Base-by-base conservation (phyloP, 1,284 basidiomycete species). In the Ustilago hordei region DNA sequence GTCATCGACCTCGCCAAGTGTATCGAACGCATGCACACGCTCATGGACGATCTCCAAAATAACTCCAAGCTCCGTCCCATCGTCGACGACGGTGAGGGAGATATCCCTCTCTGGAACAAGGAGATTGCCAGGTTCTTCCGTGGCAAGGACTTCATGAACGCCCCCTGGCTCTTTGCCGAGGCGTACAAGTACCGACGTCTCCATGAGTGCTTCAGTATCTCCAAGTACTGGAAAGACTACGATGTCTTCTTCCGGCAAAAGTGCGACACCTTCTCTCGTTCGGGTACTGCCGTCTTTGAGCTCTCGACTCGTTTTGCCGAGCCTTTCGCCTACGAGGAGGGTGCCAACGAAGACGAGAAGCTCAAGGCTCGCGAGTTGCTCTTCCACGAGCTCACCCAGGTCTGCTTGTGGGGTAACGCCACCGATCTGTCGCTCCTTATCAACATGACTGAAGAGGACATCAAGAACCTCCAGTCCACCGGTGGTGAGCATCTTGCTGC, bases 401-500 rank as follows among this genome's bases (percentile, higher is more conserved):
- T 67, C 43, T 75, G 69, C 66, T 82, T 77, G 32, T 66, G 68
- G 71, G 64, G 75, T 45, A 69, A 69, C 48, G 64, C 69, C n/a
- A 98, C 96, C 65, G 95, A 98, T 87, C 89, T 98, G 61, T 96
- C 94, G 3, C 90, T 98, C 38, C 90, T 98, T 63, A 98, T 98
- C 88, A 95, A 98, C 88, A 98, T 98, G 95, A 94, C 94, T 13
- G 95, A 98, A 87, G 95, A 98, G 52, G 95, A 98, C 87, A 98
- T 99, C 88, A 96, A 96, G 87, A 91, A 93, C 63, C 90, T 98
- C n/a, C 95, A 99, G 87, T 95, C 94, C 17, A 98, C 95, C 23
- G 96, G 95, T 32, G 95, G 95, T 35, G 95, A 96, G 64, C 92
- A 95, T 79, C 91, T 98, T 54, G 95, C 95, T 8, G 93, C 94